Evolutionary conservation across 345 rosid genomes (phyloP).

Genomic region (Citrus trifoliata): DNA sequence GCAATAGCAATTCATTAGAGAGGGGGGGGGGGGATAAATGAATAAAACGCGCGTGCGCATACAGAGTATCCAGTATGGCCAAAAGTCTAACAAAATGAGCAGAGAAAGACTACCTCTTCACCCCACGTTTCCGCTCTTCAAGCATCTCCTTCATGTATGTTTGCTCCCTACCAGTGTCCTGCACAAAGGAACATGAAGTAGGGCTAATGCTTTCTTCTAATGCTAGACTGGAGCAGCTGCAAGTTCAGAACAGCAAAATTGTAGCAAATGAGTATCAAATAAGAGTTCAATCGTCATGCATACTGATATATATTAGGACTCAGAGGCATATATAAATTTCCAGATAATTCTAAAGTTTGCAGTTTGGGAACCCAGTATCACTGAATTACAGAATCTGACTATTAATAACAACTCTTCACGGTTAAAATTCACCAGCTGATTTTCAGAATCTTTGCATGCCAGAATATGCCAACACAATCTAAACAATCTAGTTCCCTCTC

Average conservation of each 20-base stretch:
- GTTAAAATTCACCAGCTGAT: background rate
- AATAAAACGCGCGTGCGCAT: too few relatives aligned
- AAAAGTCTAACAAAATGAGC: background rate
- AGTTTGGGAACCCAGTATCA: background rate
- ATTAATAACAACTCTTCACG: background rate
- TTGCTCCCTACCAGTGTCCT: slow-evolving; percentile 33
- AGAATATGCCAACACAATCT: background rate
- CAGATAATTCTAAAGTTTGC: background rate
- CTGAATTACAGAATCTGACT: background rate
- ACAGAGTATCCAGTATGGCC: background rate
- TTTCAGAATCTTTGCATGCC: background rate
- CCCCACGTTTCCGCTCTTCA: slow-evolving; percentile 39
- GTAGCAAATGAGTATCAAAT: background rate
- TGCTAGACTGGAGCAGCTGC: slow-evolving; percentile 37
- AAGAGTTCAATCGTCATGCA: background rate
- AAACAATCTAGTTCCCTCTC: background rate
- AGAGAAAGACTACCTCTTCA: slow-evolving; percentile 45
- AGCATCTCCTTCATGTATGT: slow-evolving; percentile 20
- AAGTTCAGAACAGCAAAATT: slow-evolving; percentile 15
- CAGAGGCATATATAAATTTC: background rate
- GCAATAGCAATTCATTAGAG: background rate
- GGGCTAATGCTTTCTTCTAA: slow-evolving; percentile 37
- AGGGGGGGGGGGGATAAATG: background rate
- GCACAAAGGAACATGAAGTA: slow-evolving; percentile 29
- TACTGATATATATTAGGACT: background rate